Evolutionary conservation across 108 stramenopile species (phyloP).

Genomic region (Pseudonitzschia pungens): DNA sequence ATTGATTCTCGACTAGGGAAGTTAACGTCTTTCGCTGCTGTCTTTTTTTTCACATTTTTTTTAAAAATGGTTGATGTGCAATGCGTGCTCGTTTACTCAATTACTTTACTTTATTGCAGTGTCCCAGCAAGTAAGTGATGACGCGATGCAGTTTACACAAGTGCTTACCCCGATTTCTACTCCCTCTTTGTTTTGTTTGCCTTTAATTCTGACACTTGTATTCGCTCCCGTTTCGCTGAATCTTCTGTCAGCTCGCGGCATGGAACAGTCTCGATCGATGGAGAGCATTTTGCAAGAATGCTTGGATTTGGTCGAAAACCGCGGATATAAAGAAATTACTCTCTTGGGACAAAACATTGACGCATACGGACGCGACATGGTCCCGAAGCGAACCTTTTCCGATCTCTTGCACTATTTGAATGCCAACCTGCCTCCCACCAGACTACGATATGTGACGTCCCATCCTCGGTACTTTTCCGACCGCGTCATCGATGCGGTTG

Average conservation of each 20-base stretch:
- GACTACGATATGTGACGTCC: constrained; percentile 88
- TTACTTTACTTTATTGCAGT: too few species aligned
- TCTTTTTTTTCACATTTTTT: neutral
- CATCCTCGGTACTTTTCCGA: constrained; percentile 94
- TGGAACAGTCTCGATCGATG: constrained; percentile 88
- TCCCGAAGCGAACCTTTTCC: constrained; percentile 83
- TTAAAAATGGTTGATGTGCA: neutral
- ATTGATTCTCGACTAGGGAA: neutral
- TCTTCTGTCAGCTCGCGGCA: constrained; percentile 72
- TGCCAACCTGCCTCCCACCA: constrained; percentile 38
- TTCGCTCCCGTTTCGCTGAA: too few species aligned
- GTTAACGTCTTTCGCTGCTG: neutral
- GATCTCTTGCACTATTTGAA: constrained; percentile 82
- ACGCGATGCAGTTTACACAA: too few species aligned
- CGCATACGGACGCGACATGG: constrained; percentile 91
- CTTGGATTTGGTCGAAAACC: constrained; percentile 50
- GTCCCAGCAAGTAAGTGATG: constrained; percentile 15
- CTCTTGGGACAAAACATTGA: constrained; percentile 96
- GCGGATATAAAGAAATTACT: constrained; percentile 85
- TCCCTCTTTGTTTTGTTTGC: neutral
- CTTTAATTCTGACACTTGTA: neutral
- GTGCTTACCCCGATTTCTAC: too few species aligned
- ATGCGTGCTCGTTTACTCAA: too few species aligned
- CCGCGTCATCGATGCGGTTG: constrained; percentile 89
- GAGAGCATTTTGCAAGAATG: constrained; percentile 85